phyloP scores from a whole-genome alignment of 371 early-diverging fungal genomes.

The Zopfochytrium polystomum region DNA sequence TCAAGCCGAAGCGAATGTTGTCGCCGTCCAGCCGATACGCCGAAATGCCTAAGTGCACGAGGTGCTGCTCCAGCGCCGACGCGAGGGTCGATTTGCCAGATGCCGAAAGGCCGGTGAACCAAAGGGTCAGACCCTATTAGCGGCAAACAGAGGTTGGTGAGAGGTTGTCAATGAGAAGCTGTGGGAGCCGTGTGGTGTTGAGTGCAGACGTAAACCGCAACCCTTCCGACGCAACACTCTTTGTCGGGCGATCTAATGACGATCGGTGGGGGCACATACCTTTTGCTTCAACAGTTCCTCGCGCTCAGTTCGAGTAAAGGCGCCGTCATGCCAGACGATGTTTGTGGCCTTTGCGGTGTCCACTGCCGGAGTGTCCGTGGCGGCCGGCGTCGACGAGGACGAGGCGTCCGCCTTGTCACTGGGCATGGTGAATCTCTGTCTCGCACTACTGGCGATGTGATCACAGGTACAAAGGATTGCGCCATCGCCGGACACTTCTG shows the following conservation, averaged over 20 bases:
- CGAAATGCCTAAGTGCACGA: conserved; percentile 65
- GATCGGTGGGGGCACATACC: no score
- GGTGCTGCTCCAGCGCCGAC: conserved; percentile 80
- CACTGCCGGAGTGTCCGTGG: no score
- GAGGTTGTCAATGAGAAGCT: conserved; percentile 5
- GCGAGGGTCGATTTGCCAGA: conserved; percentile 92
- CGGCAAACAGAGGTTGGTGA: not conserved
- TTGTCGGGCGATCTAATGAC: no score
- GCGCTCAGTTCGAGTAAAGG: conserved; percentile 73
- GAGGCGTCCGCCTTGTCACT: no score
- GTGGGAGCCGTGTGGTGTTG: not conserved
- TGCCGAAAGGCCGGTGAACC: conserved; percentile 93
- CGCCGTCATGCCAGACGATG: conserved; percentile 87
- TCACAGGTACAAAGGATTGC: no score
- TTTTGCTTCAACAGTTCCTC: conserved; percentile 69
- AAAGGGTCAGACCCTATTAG: conserved; percentile 75
- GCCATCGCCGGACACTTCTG: no score
- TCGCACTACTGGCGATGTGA: no score
- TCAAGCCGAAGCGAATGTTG: conserved; percentile 92
- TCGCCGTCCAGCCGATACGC: conserved; percentile 93
- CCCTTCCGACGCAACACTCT: no score
- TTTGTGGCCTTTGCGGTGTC: conserved; percentile 77
- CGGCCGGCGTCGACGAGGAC: no score
- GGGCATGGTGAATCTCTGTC: no score
- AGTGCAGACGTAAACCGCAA: conserved; percentile 12